These are phyloP conservation scores for Ruellia speciosa DNA, from an alignment of 305 asterid species.

Conservation along the genomic window DNA sequence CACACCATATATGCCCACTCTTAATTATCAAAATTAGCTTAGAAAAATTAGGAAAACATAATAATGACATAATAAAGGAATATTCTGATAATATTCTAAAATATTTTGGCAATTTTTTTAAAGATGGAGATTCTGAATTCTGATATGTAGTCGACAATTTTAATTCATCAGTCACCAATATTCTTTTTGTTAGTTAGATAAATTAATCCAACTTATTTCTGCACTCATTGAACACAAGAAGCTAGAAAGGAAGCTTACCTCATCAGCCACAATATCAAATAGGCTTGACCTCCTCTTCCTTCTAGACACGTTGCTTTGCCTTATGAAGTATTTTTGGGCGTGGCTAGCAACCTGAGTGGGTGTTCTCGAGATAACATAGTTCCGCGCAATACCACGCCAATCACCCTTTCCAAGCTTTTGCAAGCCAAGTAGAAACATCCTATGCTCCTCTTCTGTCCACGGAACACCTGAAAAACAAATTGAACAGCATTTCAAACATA, in stretches of 20 bases:
- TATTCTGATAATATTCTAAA: background rate
- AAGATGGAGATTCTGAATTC: background rate
- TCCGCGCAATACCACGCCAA: slow-evolving; percentile 99
- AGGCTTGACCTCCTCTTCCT: slow-evolving; percentile 96
- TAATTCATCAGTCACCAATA: background rate
- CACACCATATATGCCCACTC: background rate
- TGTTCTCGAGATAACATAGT: slow-evolving; percentile 78
- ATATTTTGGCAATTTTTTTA: background rate
- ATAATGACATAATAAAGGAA: background rate
- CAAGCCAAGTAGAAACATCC: slow-evolving; percentile 86
- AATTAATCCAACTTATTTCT: background rate
- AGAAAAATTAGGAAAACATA: background rate
- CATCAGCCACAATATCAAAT: slow-evolving; percentile 85
- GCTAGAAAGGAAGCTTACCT: slow-evolving; percentile 44
- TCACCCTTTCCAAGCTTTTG: slow-evolving; percentile 99
- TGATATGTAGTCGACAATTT: background rate
- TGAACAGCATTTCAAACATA: background rate
- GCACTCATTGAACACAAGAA: background rate
- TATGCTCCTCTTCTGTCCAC: slow-evolving; percentile 97
- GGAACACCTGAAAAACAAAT: slow-evolving; percentile 55
- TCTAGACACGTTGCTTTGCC: slow-evolving; percentile 86
- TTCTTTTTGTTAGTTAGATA: background rate
- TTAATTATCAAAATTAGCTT: no score
- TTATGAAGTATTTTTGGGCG: slow-evolving; percentile 91
- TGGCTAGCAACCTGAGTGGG: slow-evolving; percentile 99